Conservation (phyloP, 176 grass and related monocot genomes). For the Melocanna baccifera region DNA sequence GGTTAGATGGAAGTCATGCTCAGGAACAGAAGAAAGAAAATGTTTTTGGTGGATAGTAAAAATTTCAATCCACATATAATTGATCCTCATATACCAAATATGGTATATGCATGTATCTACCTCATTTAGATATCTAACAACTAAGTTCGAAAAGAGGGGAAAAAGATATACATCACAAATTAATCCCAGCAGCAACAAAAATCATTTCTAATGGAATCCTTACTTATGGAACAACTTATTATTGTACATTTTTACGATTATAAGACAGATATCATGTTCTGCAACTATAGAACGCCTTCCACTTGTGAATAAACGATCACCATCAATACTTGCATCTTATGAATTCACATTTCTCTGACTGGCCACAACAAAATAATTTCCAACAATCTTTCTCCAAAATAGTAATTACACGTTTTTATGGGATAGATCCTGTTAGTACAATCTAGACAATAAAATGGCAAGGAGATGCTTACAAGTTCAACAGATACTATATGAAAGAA, state of each 20-base stretch:
- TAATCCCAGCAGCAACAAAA: background rate
- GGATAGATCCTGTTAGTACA: background rate
- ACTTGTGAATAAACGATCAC: constrained; percentile 1
- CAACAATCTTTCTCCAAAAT: background rate
- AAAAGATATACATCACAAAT: background rate
- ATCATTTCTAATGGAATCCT: background rate
- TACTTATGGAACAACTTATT: background rate
- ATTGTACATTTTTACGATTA: background rate
- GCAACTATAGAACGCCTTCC: too few species aligned
- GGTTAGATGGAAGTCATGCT: background rate
- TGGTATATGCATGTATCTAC: background rate
- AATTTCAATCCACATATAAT: background rate
- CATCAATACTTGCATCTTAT: background rate
- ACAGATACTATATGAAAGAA: background rate
- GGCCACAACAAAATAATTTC: background rate
- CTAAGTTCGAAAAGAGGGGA: background rate
- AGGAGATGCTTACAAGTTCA: background rate
- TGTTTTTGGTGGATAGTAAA: background rate
- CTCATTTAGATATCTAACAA: background rate
- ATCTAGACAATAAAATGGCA: background rate
- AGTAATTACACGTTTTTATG: background rate
- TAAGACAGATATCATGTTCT: background rate
- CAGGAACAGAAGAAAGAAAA: background rate
- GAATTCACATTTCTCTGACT: background rate
- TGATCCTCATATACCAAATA: background rate